Conservation (phyloP, 805 yeast species). For the Debaryomyces maramus region DNA sequence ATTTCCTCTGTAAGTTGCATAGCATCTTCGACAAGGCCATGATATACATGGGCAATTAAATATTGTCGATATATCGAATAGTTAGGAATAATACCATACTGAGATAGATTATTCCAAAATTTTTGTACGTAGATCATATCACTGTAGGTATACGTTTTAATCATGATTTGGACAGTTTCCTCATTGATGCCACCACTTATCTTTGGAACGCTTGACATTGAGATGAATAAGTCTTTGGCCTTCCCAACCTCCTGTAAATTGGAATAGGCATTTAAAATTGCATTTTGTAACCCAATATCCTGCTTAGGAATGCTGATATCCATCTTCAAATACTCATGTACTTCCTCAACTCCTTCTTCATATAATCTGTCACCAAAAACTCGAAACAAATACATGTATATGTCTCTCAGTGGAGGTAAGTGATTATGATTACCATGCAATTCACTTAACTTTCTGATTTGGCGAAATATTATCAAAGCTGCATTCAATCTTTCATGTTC, state of each 20-base stretch:
- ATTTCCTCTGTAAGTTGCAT: conserved; percentile 48
- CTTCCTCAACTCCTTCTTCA: conserved; percentile 63
- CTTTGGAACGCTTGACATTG: conserved; percentile 54
- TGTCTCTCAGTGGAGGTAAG: conserved; percentile 42
- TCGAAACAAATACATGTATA: conserved; percentile 60
- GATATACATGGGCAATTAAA: conserved; percentile 68
- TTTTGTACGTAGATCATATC: conserved; percentile 56
- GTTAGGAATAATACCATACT: conserved; percentile 53
- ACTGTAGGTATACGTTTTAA: conserved; percentile 58
- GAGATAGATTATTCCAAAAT: conserved; percentile 61
- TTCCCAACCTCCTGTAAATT: conserved; percentile 55
- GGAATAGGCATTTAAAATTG: conserved; percentile 64
- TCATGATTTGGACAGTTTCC: conserved; percentile 65
- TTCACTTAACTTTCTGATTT: conserved; percentile 55
- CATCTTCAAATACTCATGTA: conserved; percentile 64
- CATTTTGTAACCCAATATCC: conserved; percentile 58
- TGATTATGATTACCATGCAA: conserved; percentile 40
- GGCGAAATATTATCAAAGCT: conserved; percentile 61
- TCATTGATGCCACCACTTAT: conserved; percentile 52
- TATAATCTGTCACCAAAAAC: conserved; percentile 60
- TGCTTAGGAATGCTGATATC: conserved; percentile 52
- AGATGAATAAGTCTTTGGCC: conserved; percentile 59
- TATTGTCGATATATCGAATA: conserved; percentile 56
- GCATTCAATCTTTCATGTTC: conserved; percentile 56
- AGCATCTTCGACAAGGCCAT: conserved; percentile 60